Percentiles rank a stretch among this genome's conserved stretches.
Evolutionary conservation across 345 rosid genomes (phyloP).

Genomic region (Turnera subulata): DNA sequence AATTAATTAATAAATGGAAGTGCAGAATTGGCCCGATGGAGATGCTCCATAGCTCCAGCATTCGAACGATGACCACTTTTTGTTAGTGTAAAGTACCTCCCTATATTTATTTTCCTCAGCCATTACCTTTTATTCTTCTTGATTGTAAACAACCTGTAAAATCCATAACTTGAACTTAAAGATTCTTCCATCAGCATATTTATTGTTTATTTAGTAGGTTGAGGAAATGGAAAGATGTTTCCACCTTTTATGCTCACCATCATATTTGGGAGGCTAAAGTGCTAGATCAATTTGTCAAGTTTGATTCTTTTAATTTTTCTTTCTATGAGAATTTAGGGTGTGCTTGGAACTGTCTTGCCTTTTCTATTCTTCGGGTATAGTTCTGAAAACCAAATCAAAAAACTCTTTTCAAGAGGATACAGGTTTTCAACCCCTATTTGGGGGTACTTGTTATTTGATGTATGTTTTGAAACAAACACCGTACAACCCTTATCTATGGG

Average conservation of each 20-base stretch:
- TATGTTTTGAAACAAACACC: too few relatives aligned
- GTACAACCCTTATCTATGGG: too few relatives aligned
- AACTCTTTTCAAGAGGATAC: too few relatives aligned
- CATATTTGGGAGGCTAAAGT: too few relatives aligned
- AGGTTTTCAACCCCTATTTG: too few relatives aligned
- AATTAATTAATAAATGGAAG: background rate
- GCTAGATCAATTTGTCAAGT: too few relatives aligned
- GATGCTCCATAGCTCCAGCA: constrained; percentile 12
- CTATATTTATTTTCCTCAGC: background rate
- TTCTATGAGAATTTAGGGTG: too few relatives aligned
- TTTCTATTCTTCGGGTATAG: too few relatives aligned
- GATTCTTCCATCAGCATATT: constrained; percentile 1
- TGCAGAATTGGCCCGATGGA: constrained; percentile 8
- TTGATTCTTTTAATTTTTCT: too few relatives aligned
- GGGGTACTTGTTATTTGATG: too few relatives aligned
- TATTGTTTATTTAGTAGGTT: background rate
- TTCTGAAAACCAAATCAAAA: too few relatives aligned
- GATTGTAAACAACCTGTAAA: constrained; percentile 29
- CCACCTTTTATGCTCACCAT: background rate
- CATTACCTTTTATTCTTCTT: constrained; percentile 12
- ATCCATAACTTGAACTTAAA: constrained; percentile 26
- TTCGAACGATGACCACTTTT: constrained; percentile 18
- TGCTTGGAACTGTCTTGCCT: too few relatives aligned
- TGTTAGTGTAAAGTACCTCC: constrained; percentile 30
- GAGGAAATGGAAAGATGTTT: background rate